Conservation (phyloP, 2,329 filamentous ascomycete genomes). For the Diaporthe australafricana region DNA sequence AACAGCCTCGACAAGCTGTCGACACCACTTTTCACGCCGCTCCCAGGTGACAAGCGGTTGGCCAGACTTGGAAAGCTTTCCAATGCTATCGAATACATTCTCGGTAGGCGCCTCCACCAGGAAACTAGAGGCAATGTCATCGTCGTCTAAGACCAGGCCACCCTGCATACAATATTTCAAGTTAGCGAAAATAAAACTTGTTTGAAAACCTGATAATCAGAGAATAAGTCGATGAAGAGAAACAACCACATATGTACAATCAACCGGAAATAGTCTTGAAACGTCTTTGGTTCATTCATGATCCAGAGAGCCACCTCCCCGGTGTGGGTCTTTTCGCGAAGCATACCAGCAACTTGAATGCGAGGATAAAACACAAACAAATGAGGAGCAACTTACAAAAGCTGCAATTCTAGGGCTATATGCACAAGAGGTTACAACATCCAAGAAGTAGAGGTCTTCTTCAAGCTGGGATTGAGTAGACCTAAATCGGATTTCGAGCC, state of each 20-base stretch:
- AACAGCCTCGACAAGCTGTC: not conserved
- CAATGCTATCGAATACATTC: not conserved
- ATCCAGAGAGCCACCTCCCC: too few species aligned
- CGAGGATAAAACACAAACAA: too few species aligned
- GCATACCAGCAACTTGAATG: too few species aligned
- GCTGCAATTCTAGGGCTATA: not conserved
- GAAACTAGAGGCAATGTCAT: not conserved
- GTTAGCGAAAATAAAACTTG: not conserved
- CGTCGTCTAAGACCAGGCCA: not conserved
- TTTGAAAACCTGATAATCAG: not conserved
- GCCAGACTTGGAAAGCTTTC: not conserved
- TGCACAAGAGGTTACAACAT: not conserved
- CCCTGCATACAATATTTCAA: not conserved
- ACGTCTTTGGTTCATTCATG: not conserved
- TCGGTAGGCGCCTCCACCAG: not conserved
- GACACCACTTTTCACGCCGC: not conserved
- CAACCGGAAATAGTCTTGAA: not conserved
- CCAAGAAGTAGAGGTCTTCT: not conserved
- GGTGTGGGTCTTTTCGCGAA: too few species aligned
- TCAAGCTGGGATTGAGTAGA: not conserved
- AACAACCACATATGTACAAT: not conserved
- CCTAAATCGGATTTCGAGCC: not conserved
- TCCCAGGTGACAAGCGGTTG: not conserved
- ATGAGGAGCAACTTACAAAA: not conserved
- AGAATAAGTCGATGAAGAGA: not conserved